Evolutionary conservation across 177 flowering plant species (phyloP), one percentile per base, ranked within the genome.

Genomic region (Vitis hybrid): DNA sequence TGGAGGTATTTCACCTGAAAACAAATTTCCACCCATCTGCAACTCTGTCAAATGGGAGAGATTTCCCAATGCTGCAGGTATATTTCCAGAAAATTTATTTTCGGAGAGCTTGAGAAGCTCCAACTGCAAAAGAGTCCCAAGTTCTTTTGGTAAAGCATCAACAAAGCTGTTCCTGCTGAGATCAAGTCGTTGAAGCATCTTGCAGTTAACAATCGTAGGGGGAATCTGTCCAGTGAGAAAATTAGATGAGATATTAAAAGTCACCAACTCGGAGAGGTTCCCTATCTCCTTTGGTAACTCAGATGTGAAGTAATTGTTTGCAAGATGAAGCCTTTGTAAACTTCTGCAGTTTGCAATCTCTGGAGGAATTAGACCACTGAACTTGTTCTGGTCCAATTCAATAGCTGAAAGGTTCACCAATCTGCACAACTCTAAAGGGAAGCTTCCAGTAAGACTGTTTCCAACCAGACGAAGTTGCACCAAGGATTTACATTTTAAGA

Each of bases 131-230:
- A 92, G 89, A 59, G 70, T 77, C 56, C 95, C 95, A 66, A 92
- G 71, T 76, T 87, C 89, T 30, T 64, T 57, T 5, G 97, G 95
- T 48, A 92, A 79, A 62, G 75, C 32, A 71, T 63, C 85, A 0
- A 32, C 49, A 60, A 92, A 90, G 56, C 72, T 71, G 68, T 92
- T 92, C 56, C 61, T 63, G 77, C 95, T 89, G 66, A 92, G 83
- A 83, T 92, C 97, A 56, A 92, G 91, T 51, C 93, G 81, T 72
- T 87, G 95, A 70, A 92, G 89, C 85, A 69, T 87, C 78, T 65
- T 81, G 78, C 97, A 92, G 65, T 82, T 82, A 5, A 83, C 71
- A 52, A 90, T 80, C 70, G 85, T 82, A 7, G 69, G 73, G 19
- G 93, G 95, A 64, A 92, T 82, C 65, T 15, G 45, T 4, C 97